phyloP scores from a whole-genome alignment of 805 yeast species.

The Metschnikowia lunata region DNA sequence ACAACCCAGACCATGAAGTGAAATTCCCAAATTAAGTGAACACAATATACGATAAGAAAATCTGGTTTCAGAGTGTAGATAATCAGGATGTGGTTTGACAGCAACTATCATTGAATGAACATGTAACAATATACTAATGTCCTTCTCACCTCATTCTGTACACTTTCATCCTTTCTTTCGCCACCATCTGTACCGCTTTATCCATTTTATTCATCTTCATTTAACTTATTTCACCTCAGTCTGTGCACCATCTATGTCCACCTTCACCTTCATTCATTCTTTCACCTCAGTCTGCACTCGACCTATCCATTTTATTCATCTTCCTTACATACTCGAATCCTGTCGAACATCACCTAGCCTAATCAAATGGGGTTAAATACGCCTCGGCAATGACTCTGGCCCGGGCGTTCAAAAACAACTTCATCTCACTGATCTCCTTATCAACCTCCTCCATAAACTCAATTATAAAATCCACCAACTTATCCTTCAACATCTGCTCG shows the following conservation, averaged over 20 bases:
- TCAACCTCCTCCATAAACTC: conserved; percentile 99
- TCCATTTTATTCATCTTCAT: too few species aligned
- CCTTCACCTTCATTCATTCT: too few species aligned
- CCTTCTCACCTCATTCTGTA: too few species aligned
- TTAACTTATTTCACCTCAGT: too few species aligned
- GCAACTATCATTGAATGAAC: neutral
- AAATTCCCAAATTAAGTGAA: conserved; percentile 1
- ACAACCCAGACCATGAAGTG: conserved; percentile 1
- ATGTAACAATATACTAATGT: neutral
- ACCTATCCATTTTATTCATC: neutral
- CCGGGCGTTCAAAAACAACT: conserved; percentile 91
- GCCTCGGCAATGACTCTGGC: conserved; percentile 98
- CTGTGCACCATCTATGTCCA: too few species aligned
- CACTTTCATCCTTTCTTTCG: too few species aligned
- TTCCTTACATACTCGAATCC: conserved; percentile 10
- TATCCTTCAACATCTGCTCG: conserved; percentile 91
- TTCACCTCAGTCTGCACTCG: neutral
- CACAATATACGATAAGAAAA: neutral
- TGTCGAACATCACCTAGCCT: conserved; percentile 12
- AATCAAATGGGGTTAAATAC: conserved; percentile 84
- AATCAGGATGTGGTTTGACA: neutral
- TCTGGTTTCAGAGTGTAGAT: neutral
- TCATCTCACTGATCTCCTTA: conserved; percentile 97
- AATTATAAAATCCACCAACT: conserved; percentile 91
- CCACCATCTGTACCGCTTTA: too few species aligned